Evolutionary conservation across 441 rosid species (phyloP).

Genomic region (Gossypium schwendimanii): DNA sequence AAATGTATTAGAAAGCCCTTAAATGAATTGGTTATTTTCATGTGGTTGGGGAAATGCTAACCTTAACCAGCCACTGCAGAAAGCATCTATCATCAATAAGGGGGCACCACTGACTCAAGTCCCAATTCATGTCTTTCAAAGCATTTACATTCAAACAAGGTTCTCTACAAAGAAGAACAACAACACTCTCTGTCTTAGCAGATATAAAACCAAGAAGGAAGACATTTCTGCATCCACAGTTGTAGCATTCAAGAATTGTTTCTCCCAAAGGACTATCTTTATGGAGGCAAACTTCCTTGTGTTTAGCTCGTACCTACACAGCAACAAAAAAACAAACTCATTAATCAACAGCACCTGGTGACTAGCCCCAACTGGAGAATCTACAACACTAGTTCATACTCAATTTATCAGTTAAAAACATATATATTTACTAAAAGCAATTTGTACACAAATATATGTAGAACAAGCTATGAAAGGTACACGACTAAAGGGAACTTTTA

Average conservation of each 20-base stretch:
- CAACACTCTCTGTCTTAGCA: conserved; percentile 97
- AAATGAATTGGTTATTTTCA: conserved; percentile 4
- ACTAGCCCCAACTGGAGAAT: background rate
- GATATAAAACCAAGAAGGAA: conserved; percentile 98
- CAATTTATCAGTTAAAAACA: background rate
- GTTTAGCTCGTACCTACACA: conserved; percentile 91
- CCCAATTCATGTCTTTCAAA: conserved; percentile 99
- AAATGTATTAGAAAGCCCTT: conserved; percentile 20
- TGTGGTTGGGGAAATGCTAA: conserved; percentile 22
- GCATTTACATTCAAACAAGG: conserved; percentile 99
- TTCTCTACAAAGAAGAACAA: conserved; percentile 95
- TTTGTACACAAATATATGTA: background rate
- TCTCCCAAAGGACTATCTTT: conserved; percentile 98
- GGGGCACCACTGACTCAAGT: conserved; percentile 98
- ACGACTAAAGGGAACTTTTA: background rate
- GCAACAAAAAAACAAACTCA: conserved; percentile 12
- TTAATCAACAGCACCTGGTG: background rate
- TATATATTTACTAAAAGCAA: background rate
- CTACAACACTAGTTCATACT: background rate
- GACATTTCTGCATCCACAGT: conserved; percentile 95
- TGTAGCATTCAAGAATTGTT: conserved; percentile 97
- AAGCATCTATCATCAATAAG: conserved; percentile 98
- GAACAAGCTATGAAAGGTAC: background rate
- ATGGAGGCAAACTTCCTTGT: conserved; percentile 98
- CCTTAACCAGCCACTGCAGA: conserved; percentile 99